Conservation (phyloP, 2,329 filamentous ascomycete species). For the Talaromyces sp. region DNA sequence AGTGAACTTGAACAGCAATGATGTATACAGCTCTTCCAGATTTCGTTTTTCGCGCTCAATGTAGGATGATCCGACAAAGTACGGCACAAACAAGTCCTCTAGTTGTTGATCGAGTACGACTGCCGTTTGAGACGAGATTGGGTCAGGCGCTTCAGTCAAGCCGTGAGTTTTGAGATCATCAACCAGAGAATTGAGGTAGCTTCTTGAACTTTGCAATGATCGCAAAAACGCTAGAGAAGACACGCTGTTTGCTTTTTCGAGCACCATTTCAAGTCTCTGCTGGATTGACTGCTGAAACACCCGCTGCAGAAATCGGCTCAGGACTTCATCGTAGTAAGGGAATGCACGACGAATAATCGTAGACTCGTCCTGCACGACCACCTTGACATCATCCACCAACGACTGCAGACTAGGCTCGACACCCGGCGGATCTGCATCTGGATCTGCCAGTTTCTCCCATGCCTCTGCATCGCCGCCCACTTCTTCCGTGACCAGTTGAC, state of each 20-base stretch:
- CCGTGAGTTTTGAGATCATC: slow-evolving; percentile 94
- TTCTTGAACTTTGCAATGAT: slow-evolving; percentile 83
- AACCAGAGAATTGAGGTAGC: slow-evolving; percentile 80
- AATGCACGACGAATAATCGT: slow-evolving; percentile 96
- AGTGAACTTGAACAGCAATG: slow-evolving; percentile 91
- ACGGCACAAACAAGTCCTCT: slow-evolving; percentile 64
- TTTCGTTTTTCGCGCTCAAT: slow-evolving; percentile 64
- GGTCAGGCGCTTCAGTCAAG: slow-evolving; percentile 89
- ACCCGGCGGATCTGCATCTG: slow-evolving; percentile 84
- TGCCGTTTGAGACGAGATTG: slow-evolving; percentile 80
- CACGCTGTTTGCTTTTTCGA: slow-evolving; percentile 89
- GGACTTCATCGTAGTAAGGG: slow-evolving; percentile 90
- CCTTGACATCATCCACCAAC: slow-evolving; percentile 86
- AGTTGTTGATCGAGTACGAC: slow-evolving; percentile 65
- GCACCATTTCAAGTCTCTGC: slow-evolving; percentile 88
- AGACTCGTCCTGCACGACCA: slow-evolving; percentile 95
- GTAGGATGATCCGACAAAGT: slow-evolving; percentile 63
- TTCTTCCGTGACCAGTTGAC: slow-evolving; percentile 86
- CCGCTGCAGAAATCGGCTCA: slow-evolving; percentile 88
- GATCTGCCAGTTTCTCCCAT: slow-evolving; percentile 92
- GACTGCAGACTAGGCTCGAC: slow-evolving; percentile 91
- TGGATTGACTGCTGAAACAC: slow-evolving; percentile 98
- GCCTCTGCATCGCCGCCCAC: slow-evolving; percentile 60
- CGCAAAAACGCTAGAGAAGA: slow-evolving; percentile 90
- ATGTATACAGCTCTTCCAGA: slow-evolving; percentile 80